Evolutionary conservation across 2,329 filamentous ascomycete genomes (phyloP), one percentile per base, ranked within the genome.

Genomic region (Teratosphaeria nubilosa): DNA sequence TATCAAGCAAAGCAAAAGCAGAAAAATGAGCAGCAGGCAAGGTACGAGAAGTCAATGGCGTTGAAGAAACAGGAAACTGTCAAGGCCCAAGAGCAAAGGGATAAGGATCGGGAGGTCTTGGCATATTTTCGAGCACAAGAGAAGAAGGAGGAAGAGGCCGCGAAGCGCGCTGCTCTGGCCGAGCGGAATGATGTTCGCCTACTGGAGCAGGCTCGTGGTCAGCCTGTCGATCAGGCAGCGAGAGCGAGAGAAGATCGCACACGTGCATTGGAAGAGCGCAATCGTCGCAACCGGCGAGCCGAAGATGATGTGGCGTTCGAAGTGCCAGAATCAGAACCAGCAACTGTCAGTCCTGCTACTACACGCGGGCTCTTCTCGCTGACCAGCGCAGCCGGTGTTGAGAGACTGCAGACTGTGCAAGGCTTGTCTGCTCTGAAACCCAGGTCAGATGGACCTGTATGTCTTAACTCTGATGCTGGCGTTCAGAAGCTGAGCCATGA

Each of bases 231-330:
- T 52, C 34, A 56, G 32, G 56, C 58, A 4, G 37, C 58, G 14
- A 51, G 56, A 27, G 51, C 51, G 0, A 55, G 54, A 31, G 53
- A 64, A 13, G 53, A 62, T 24, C 62, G 62, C 2, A 59, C 60
- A 13, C 58, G 56, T 2, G 31, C 53, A 10, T 54, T 62, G 20
- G 41, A 56, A 37, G 60, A 64, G 41, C 57, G 57, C 6, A 41
- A 55, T 14, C 45, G 20, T 30, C 60, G 60, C 11, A 63, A 64
- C 51, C 30, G 51, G 5, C 54, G 30, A 20, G 50, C 24, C 10
- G 16, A 13, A 11, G 53, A 60, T 25, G 52, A 57, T 13, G n/a
- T 41, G 3, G 60, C 56, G 51, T 27, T 31, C n/a, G 22, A 54
- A 14, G 5, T 20, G 30, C 53, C 51, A 27, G 24, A 30, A 53